Evolutionary conservation across 2,329 filamentous ascomycete species (phyloP), one percentile per base, ranked within the genome.

Genomic region (Laburnicola sp.): DNA sequence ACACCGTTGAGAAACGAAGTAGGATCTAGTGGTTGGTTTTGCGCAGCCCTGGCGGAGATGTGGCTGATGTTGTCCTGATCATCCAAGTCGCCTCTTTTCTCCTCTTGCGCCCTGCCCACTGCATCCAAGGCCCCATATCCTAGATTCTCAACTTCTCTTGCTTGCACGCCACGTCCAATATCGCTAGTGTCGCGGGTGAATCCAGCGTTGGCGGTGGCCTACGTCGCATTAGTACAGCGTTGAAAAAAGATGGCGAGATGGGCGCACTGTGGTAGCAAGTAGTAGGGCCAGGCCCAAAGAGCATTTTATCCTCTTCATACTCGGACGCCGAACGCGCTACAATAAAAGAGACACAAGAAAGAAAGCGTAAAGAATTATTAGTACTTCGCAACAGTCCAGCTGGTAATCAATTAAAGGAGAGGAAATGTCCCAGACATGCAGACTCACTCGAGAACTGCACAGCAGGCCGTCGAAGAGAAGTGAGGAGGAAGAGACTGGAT

Each of bases 381-480:
- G 57, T 60, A 65, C 51, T 60, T 64, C n/a, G 44, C 64, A 27
- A 67, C 69, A 72, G 69, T 55, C 60, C 69, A 69, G 69, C 69
- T 72, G 68, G 53, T 57, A 53, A 36, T 49, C 55, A 56, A 60
- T 51, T 43, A 59, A 68, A 58, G 39, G 49, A 53, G 48, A 50
- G 60, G 60, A 38, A 53, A n/a, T 57, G 54, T 61, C 58, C 49
- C 65, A 67, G 64, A 69, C 65, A 69, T 69, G 63, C 65, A 67
- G 59, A 62, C 60, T 62, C 62, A 54, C 53, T 65, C 61, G 65
- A 61, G 57, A 62, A 61, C 68, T 70, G 69, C 69, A 58, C 68
- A 71, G 68, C 68, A 72, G 68, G 59, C 54, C 48, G 52, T 59
- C 51, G 58, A 70, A 60, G 59, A 58, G 50, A 55, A 59, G 60